Conservation (phyloP, 2,329 filamentous ascomycete species). For the Nemania sp. region DNA sequence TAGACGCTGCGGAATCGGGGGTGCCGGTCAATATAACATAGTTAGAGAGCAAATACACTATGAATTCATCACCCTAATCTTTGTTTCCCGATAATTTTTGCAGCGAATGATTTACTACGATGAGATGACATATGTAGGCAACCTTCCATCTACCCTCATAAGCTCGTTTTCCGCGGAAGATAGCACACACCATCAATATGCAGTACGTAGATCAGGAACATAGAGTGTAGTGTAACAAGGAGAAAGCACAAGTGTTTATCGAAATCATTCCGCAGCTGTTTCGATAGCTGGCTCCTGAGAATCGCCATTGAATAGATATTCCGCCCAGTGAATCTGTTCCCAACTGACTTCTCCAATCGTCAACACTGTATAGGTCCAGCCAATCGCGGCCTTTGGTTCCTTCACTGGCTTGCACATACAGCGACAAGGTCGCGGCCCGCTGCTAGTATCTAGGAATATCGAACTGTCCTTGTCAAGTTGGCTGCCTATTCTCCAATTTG, state of each 20-base stretch:
- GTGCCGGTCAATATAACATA: no score
- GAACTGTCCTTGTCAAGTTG: conserved; percentile 34
- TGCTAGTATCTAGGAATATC: conserved; percentile 29
- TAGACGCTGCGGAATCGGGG: no score
- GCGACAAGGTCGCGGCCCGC: conserved; percentile 32
- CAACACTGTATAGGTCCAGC: conserved; percentile 35
- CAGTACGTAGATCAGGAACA: background rate
- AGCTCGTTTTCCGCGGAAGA: background rate
- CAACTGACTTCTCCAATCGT: conserved; percentile 34
- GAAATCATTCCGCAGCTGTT: background rate
- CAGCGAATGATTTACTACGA: no score
- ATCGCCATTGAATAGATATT: conserved; percentile 22
- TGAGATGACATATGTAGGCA: no score
- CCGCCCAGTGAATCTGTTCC: conserved; percentile 33
- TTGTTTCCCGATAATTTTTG: no score
- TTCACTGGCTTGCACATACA: conserved; percentile 36
- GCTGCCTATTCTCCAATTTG: conserved; percentile 35
- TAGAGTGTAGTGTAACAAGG: background rate
- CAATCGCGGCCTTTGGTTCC: conserved; percentile 30
- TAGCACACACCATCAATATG: background rate
- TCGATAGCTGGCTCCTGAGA: background rate
- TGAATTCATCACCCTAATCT: no score
- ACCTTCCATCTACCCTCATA: background rate
- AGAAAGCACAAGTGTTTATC: background rate
- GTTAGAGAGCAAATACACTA: no score